Evolutionary conservation across 345 rosid species (phyloP).

Genomic region (Populus ilicifolia): DNA sequence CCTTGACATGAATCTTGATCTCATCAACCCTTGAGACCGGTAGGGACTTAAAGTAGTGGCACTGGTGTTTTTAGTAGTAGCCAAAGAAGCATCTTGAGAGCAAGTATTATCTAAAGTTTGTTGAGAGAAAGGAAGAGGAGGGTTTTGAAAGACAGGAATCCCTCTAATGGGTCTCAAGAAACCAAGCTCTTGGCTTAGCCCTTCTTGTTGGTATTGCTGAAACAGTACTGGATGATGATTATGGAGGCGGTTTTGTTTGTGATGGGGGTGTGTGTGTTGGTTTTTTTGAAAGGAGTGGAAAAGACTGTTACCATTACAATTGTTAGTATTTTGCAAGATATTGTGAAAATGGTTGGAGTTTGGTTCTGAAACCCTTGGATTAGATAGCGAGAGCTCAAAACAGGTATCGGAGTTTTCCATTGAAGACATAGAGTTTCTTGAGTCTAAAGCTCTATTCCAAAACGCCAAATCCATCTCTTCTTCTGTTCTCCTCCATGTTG

Average conservation of each 20-base stretch:
- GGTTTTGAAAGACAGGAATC: conserved; percentile 71
- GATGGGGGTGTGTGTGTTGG: conserved; percentile 26
- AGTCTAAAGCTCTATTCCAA: conserved; percentile 57
- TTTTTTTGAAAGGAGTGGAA: conserved; percentile 39
- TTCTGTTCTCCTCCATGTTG: conserved; percentile 59
- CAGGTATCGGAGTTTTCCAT: conserved; percentile 40
- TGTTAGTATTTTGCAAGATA: conserved; percentile 26
- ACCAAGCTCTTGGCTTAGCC: conserved; percentile 56
- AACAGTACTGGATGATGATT: conserved; percentile 26
- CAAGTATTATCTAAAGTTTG: conserved; percentile 25
- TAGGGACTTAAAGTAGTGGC: conserved; percentile 35
- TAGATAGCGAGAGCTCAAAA: conserved; percentile 66
- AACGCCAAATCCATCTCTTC: conserved; percentile 51
- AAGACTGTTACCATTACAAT: conserved; percentile 28
- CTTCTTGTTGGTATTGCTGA: conserved; percentile 28
- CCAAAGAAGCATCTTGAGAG: conserved; percentile 29
- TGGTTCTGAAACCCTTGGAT: conserved; percentile 42
- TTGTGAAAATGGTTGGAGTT: conserved; percentile 33
- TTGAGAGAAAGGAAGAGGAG: conserved; percentile 40
- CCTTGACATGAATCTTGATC: conserved; percentile 63
- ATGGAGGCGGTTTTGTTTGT: conserved; percentile 12
- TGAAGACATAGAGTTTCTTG: conserved; percentile 49
- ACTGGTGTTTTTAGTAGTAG: conserved; percentile 13
- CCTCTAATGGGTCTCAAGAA: conserved; percentile 86
- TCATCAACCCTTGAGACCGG: conserved; percentile 50